phyloP scores from a whole-genome alignment of 83 land plant species.

The Larix sibirica region DNA sequence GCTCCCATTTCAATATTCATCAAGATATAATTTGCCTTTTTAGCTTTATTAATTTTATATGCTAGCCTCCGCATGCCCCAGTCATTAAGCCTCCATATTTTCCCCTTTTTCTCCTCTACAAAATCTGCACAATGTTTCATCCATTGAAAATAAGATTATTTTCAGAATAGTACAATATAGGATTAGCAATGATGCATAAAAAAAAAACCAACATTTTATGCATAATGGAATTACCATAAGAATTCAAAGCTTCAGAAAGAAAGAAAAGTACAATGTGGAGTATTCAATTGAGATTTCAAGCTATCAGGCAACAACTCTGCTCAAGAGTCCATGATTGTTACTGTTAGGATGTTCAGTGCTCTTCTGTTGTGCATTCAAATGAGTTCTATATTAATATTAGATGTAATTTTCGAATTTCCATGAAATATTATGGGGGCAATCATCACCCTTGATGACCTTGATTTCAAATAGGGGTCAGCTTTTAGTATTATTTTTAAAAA shows the following conservation, averaged over 20 bases:
- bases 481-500: neutral
- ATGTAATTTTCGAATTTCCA: neutral
- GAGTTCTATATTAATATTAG: neutral
- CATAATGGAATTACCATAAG: neutral
- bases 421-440: neutral
- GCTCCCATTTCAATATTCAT: conserved; percentile 93
- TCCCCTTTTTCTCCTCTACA: conserved; percentile 84
- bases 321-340: no score
- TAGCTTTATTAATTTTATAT: conserved; percentile 86
- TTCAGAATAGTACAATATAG: neutral
- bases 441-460: neutral
- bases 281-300: neutral
- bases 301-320: neutral
- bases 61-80: conserved; percentile 95
- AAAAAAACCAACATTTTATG: no score
- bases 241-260: neutral
- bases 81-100: conserved; percentile 85
- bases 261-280: neutral
- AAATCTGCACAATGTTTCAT: conserved; percentile 54
- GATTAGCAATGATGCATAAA: neutral
- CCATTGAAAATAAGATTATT: neutral
- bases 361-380: neutral
- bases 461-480: neutral
- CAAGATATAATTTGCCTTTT: conserved; percentile 80
- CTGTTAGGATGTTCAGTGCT: neutral